Conservation (phyloP, 2,329 filamentous ascomycete genomes). For the Aspergillus hortae region DNA sequence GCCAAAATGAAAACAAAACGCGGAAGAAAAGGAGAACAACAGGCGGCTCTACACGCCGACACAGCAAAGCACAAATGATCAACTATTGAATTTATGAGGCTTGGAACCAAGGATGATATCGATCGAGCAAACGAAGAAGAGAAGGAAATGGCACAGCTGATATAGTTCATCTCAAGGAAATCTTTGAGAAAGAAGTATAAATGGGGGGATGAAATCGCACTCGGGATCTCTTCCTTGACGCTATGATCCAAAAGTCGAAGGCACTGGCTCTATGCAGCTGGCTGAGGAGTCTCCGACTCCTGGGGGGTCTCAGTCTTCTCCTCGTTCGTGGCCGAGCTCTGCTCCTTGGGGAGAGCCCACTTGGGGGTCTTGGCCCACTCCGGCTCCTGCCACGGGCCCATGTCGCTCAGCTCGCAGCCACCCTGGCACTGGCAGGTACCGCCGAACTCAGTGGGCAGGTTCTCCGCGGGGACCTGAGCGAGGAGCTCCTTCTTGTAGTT, state of each 20-base stretch:
- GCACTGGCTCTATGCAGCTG: slow-evolving; percentile 26
- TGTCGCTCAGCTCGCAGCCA: slow-evolving; percentile 82
- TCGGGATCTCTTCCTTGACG: slow-evolving; percentile 11
- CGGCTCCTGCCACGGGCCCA: slow-evolving; percentile 72
- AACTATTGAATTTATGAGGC: slow-evolving; percentile 4
- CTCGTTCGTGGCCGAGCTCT: slow-evolving; percentile 20
- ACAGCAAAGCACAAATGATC: not conserved
- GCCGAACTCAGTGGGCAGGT: slow-evolving; percentile 81
- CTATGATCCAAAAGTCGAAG: slow-evolving; percentile 18
- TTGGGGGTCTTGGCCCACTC: slow-evolving; percentile 44
- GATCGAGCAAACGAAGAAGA: not conserved
- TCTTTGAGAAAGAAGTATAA: slow-evolving; percentile 8
- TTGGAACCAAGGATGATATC: not conserved
- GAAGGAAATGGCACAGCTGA: not conserved
- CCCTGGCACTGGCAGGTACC: slow-evolving; percentile 77
- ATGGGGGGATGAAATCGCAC: slow-evolving; percentile 5
- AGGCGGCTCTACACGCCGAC: slow-evolving; percentile 1
- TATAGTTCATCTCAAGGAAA: slow-evolving; percentile 4
- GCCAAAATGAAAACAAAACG: slow-evolving; percentile 2
- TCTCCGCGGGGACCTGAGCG: slow-evolving; percentile 80
- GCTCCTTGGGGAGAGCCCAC: slow-evolving; percentile 36
- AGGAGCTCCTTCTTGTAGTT: slow-evolving; percentile 82
- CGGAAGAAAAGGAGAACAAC: slow-evolving; percentile 2
- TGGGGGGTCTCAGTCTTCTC: slow-evolving; percentile 24
- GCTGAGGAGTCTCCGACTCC: slow-evolving; percentile 18